Conservation (phyloP, 1,284 basidiomycete genomes). For the Salmacisia buchloeana region DNA sequence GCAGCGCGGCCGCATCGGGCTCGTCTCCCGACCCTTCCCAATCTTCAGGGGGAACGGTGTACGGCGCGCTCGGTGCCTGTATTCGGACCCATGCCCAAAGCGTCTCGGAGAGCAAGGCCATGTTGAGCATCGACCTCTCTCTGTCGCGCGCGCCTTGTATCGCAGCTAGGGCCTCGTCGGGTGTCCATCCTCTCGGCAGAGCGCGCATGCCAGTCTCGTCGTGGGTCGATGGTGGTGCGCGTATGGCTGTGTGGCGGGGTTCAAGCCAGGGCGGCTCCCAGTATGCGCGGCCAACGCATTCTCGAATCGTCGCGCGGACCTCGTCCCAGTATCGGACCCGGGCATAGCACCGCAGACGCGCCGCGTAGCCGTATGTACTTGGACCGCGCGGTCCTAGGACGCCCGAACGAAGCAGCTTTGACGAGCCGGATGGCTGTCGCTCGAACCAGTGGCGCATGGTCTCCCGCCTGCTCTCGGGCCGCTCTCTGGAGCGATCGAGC, state of each 20-base stretch:
- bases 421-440: neutral
- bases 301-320: neutral
- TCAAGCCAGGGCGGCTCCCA: neutral
- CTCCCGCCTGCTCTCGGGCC: too few relatives aligned
- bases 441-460: too few relatives aligned
- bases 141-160: neutral
- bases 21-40: neutral
- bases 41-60: neutral
- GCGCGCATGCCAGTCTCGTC: too few relatives aligned
- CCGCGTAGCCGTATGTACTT: neutral
- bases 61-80: neutral
- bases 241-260: too few relatives aligned
- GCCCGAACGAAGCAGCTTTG: neutral
- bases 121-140: neutral
- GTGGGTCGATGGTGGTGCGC: too few relatives aligned
- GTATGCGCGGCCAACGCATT: neutral
- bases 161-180: too few relatives aligned
- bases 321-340: slow-evolving; percentile 1
- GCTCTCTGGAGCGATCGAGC: neutral
- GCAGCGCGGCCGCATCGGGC: neutral
- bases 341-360: neutral
- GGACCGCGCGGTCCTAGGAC: neutral
- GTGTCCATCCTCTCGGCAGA: neutral
- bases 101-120: neutral
- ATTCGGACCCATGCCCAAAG: slow-evolving; percentile 5